Evolutionary conservation across 108 stramenopile genomes (phyloP).

Genomic region (Bacterosira constricta): DNA sequence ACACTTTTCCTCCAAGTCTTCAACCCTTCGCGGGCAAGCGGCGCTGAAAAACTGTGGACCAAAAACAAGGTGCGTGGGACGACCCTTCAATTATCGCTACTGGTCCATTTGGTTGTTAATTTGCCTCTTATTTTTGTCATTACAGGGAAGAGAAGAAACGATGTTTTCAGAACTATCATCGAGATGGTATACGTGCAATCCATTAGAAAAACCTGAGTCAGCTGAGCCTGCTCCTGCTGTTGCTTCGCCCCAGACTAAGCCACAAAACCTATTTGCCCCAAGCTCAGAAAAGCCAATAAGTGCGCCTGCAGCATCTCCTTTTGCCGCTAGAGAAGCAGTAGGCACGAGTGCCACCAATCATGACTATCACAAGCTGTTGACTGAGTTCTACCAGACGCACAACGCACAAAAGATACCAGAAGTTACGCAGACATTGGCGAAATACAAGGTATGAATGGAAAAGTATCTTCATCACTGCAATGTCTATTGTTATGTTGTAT

Average conservation of each 20-base stretch:
- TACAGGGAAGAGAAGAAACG: constrained; percentile 28
- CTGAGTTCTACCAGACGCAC: constrained; percentile 74
- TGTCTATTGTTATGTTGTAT: not conserved
- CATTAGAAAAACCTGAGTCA: constrained; percentile 16
- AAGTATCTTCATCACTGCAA: not conserved
- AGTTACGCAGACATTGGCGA: constrained; percentile 60
- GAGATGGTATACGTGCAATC: constrained; percentile 22
- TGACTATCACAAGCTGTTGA: constrained; percentile 68
- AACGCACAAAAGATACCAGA: constrained; percentile 70
- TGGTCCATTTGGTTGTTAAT: not conserved
- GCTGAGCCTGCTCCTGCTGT: not conserved
- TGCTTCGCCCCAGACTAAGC: not conserved
- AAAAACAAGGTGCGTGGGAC: constrained; percentile 38
- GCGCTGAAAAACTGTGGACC: constrained; percentile 12
- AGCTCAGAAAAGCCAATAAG: not conserved
- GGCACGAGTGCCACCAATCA: not conserved
- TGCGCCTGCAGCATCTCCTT: not conserved
- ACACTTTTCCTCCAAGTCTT: constrained; percentile 33
- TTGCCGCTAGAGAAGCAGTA: constrained; percentile 15
- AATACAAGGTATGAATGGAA: constrained; percentile 69
- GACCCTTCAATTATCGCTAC: too few relatives aligned
- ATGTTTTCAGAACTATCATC: constrained; percentile 19
- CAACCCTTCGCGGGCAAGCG: constrained; percentile 35
- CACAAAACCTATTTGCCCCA: not conserved
- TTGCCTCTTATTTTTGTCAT: not conserved